phyloP scores from a whole-genome alignment of 192 early-diverging fungal species.

The Rhizophagus sp. region DNA sequence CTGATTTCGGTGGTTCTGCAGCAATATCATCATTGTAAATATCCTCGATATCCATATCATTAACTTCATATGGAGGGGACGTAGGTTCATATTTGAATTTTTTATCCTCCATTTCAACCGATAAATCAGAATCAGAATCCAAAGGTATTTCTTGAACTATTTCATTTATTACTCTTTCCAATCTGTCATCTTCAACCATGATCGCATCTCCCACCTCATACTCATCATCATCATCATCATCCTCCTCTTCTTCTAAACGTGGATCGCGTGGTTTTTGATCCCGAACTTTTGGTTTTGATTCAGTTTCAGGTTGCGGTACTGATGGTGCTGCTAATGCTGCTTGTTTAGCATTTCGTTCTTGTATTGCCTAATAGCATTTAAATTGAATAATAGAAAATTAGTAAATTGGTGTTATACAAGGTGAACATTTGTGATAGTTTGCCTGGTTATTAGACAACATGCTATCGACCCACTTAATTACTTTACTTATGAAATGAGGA shows the following conservation, averaged over 20 bases:
- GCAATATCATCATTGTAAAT: neutral
- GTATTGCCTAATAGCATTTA: conserved; percentile 1
- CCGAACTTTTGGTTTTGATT: neutral
- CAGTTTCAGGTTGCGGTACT: too few species aligned
- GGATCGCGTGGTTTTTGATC: conserved; percentile 4
- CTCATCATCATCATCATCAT: neutral
- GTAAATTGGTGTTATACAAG: too few species aligned
- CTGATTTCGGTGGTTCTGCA: neutral
- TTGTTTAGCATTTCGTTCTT: neutral
- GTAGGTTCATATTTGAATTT: neutral
- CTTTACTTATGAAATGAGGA: too few species aligned
- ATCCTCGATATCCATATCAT: conserved; percentile 17
- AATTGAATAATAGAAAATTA: neutral
- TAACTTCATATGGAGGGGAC: neutral
- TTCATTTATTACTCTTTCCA: neutral
- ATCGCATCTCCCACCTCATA: neutral
- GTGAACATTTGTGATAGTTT: too few species aligned
- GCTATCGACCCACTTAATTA: neutral
- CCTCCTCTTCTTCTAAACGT: neutral
- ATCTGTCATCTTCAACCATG: neutral
- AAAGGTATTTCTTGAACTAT: neutral
- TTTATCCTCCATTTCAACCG: neutral
- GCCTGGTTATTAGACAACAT: too few species aligned
- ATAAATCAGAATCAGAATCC: neutral
- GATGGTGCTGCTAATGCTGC: neutral